Conservation (phyloP, 176 grass and related monocot genomes). For the Oryza meyeriana region DNA sequence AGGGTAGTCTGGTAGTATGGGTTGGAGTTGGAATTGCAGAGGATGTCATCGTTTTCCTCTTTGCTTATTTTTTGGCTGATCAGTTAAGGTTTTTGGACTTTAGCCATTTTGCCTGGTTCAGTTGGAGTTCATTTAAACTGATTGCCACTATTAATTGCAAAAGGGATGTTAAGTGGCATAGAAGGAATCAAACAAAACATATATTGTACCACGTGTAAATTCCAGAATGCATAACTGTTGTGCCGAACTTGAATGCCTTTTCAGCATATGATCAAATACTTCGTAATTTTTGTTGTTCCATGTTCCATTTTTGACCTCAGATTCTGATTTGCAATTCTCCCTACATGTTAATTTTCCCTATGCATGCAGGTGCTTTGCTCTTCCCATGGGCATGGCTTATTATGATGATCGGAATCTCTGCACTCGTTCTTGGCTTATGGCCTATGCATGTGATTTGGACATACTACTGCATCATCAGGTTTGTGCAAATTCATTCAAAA, state of each 20-base stretch:
- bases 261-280: neutral
- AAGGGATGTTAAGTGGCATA: neutral
- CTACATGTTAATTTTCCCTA: conserved; percentile 13
- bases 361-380: conserved; percentile 54
- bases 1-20: neutral
- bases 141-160: neutral
- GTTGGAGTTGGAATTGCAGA: neutral
- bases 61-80: neutral
- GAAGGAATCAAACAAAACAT: too few relatives aligned
- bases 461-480: conserved; percentile 87
- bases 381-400: conserved; percentile 74
- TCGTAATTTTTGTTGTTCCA: neutral
- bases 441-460: conserved; percentile 85
- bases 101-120: neutral
- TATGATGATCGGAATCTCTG: conserved; percentile 71
- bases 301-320: neutral
- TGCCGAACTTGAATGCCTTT: neutral
- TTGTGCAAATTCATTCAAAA: conserved; percentile 10
- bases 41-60: neutral
- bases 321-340: neutral
- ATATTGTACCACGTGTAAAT: neutral
- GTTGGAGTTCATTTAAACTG: conserved; percentile 1
- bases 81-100: neutral
- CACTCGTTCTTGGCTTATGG: conserved; percentile 76
- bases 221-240: neutral